Evolutionary conservation across 495 filamentous ascomycete species (phyloP), one percentile per base, ranked within the genome.

Genomic region (Pseudotulostoma volvatum): DNA sequence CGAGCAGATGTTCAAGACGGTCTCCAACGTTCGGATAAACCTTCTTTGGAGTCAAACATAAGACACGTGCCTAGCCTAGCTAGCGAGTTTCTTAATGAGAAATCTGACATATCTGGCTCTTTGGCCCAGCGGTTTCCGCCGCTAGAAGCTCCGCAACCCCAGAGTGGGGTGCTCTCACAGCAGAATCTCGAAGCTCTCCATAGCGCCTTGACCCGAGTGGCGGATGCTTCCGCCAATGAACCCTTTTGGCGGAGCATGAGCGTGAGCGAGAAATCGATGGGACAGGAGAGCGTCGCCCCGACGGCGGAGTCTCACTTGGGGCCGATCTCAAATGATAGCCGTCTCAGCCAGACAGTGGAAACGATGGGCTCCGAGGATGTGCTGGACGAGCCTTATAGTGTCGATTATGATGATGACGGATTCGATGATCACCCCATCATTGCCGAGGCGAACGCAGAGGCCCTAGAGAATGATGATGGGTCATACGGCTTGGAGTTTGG

Each of bases 401-500:
- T 66, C 25, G 52, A 57, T 21, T 69, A 66, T 36, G 67, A 74
- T 40, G 79, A 84, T 35, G 73, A 71, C 43, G 64, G 74, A 4
- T 65, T 76, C 38, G 79, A 79, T 39, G 84, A 95, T 48, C 85
- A 94, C 45, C 69, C 74, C 31, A 92, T 97, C 51, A 84, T 96
- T 43, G 92, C 88, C 0, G 90, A 80, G 18, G 90, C 90, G 14
- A 97, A 97, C 46, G 88, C 88, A 4, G 84, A 87, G 49, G 90
- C 81, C 15, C 68, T 97, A 3, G 90, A 90, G 33, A 84, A 81
- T 44, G 90, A 97, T 47, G 88, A 93, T 35, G 88, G 82, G 4
- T 87, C 85, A 60, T 97, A 97, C 51, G 92, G 90, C 2, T 79
- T 86, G 45, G 90, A 97, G 54, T 97, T 97, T 46, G 87, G 86